Evolutionary conservation across 176 grass and related monocot species (phyloP), one percentile per base, ranked within the genome.

Genomic region (Oryza officinalis): DNA sequence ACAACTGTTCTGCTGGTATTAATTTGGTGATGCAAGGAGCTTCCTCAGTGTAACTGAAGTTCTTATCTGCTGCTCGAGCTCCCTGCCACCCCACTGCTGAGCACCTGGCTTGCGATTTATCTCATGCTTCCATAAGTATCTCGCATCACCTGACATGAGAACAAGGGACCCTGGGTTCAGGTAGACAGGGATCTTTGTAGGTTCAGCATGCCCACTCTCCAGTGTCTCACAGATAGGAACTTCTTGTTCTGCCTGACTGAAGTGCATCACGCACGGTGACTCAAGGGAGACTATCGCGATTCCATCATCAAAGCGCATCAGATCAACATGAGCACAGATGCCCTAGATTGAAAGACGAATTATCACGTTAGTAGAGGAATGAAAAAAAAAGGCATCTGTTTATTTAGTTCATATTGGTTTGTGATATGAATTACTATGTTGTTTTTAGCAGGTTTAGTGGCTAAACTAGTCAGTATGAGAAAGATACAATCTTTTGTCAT

Each of bases 61-160:
- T 87, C 89, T 91, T 65, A 80, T 85, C 17, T 79, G 6, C 38
- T 91, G 89, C 52, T 87, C 40, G 37, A 91, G 76, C 49, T 91
- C 89, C 47, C 65, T 80, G 18, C 92, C 92, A 59, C 86, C 81
- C 89, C 92, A 94, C 28, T 84, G 63, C 76, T 91, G 89, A 77
- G 18, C 81, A 20, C 91, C 91, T 5, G 82, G 69, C 79, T 88
- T 88, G n/a, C 93, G 91, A 83, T 95, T 65, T 76, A 98, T 98
- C 71, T 91, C 91, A 26, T 98, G 93, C 74, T 83, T 95, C 93
- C 93, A 98, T 45, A 83, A 68, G 77, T 98, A 98, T 20, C 91
- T 77, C 27, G 91, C 93, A 81, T 95, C 85, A 0, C 89, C 87
- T 11, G 89, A 88, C 96, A 98, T 93, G 26, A 98, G 59, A 83